Base-by-base conservation (phyloP, 768 basidiomycete species). In the Boletus subcaerulescens region DNA sequence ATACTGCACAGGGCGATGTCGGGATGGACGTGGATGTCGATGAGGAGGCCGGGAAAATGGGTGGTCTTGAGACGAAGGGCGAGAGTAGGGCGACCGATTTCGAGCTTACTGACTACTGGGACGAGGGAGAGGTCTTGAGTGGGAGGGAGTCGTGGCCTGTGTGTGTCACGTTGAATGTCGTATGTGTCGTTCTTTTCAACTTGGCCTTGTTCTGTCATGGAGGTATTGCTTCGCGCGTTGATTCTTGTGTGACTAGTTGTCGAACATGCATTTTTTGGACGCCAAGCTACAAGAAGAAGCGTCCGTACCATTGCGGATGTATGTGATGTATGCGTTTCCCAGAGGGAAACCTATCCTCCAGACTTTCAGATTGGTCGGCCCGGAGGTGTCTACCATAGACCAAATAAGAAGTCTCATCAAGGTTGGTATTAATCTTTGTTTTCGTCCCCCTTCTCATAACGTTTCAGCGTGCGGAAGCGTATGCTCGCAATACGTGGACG, bases 101-200 rank as follows among this genome's bases (percentile, higher is more conserved):
- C 60, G 93, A 95, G 71, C 77, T 94, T 20, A 79, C 84, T 12
- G 92, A 95, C 67, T 89, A 86, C 57, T 92, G 90, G 89, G 91
- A 91, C 62, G 89, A 91, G 58, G 93, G 93, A 0, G 86, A 85
- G 53, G 69, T 75, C 17, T 64, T 93, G 29, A 77, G 74, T 38
- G 85, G 84, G 2, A 74, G 83, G 56, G 81, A 87, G 2, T 60
- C 65, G 13, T 89, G 92, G 84, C 93, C 92, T 0, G 76, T 94
- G 5, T 84, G 84, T 56, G 72, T 93, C 24, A 92, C 91, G 2
- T 66, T 94, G 50, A 92, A 93, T 57, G 60, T 92, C 24, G 91
- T 93, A 58, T 13, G 83, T 78, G 29, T 12, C 29, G 29, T 57
- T 44, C 43, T 31, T 12, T 31, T 18, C 20, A n/a, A 24, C 12